Percentiles rank a stretch among this genome's conserved stretches.
Evolutionary conservation across 768 basidiomycete species (phyloP).

Genomic region (Saitozyma podzolica): DNA sequence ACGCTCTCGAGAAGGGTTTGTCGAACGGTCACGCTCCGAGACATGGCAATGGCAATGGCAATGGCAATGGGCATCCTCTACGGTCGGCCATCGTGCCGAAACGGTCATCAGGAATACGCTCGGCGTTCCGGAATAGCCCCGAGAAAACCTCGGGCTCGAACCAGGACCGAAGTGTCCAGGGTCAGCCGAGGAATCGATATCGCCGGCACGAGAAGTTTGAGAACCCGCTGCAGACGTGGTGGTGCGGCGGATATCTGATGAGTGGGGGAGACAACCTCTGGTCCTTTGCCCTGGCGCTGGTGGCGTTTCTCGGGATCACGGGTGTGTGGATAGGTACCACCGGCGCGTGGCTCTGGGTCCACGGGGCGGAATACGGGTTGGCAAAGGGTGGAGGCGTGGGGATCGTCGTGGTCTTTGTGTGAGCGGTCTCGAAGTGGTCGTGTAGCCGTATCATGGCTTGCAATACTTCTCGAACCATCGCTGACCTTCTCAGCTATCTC

Average conservation of each 20-base stretch:
- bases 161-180: no score
- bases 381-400: slow-evolving; percentile 61
- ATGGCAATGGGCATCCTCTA: no score
- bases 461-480: background rate
- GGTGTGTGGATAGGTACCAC: slow-evolving; percentile 87
- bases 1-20: no score
- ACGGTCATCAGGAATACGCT: no score
- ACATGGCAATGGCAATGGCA: no score
- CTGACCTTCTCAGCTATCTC: slow-evolving; percentile 30
- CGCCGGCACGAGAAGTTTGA: slow-evolving; percentile 36
- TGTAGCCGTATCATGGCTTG: slow-evolving; percentile 37
- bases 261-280: slow-evolving; percentile 83
- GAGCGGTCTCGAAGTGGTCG: slow-evolving; percentile 67
- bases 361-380: slow-evolving; percentile 61
- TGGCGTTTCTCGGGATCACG: slow-evolving; percentile 65
- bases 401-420: slow-evolving; percentile 58
- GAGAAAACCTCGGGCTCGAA: no score
- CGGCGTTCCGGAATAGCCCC: no score
- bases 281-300: slow-evolving; percentile 71
- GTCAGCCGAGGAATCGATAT: background rate
- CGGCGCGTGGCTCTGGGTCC: slow-evolving; percentile 82
- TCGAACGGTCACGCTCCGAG: no score
- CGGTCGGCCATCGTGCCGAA: no score
- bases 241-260: slow-evolving; percentile 68
- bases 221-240: slow-evolving; percentile 57